Percentiles rank a stretch among this genome's conserved stretches.
These are phyloP conservation scores for Phaffia rhodozyma DNA, from an alignment of 1,284 basidiomycete species.

Conservation along the genomic window DNA sequence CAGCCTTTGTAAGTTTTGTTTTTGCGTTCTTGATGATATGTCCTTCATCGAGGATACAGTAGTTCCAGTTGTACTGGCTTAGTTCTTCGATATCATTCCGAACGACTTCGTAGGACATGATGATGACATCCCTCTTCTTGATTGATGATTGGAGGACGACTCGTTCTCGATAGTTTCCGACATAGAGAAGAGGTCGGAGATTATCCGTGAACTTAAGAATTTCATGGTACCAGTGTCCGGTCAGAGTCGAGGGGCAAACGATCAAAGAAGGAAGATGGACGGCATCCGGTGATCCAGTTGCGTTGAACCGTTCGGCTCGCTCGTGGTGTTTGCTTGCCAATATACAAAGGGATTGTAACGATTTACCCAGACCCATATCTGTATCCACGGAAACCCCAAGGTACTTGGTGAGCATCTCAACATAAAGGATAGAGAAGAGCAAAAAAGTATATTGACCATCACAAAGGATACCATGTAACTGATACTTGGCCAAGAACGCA, in stretches of 20 bases:
- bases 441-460: constrained; percentile 53
- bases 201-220: constrained; percentile 85
- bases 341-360: constrained; percentile 95
- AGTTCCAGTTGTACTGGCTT: constrained; percentile 71
- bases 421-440: not conserved
- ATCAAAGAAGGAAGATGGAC: constrained; percentile 88
- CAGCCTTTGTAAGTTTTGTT: constrained; percentile 92
- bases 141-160: constrained; percentile 54
- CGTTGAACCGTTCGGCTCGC: constrained; percentile 55
- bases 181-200: constrained; percentile 75
- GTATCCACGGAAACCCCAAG: not conserved
- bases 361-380: constrained; percentile 99
- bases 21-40: constrained; percentile 98
- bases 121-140: constrained; percentile 68
- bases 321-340: constrained; percentile 89
- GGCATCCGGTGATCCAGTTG: constrained; percentile 60
- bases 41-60: constrained; percentile 96
- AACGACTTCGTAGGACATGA: constrained; percentile 95
- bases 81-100: constrained; percentile 83
- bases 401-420: constrained; percentile 6
- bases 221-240: constrained; percentile 98
- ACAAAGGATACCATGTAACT: constrained; percentile 94
- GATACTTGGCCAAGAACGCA: constrained; percentile 90
- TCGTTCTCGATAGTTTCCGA: constrained; percentile 81
- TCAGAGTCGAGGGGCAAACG: constrained; percentile 90